phyloP scores from a whole-genome alignment of 2,329 filamentous ascomycete species.

The Magnaporthiopsis incrustans region DNA sequence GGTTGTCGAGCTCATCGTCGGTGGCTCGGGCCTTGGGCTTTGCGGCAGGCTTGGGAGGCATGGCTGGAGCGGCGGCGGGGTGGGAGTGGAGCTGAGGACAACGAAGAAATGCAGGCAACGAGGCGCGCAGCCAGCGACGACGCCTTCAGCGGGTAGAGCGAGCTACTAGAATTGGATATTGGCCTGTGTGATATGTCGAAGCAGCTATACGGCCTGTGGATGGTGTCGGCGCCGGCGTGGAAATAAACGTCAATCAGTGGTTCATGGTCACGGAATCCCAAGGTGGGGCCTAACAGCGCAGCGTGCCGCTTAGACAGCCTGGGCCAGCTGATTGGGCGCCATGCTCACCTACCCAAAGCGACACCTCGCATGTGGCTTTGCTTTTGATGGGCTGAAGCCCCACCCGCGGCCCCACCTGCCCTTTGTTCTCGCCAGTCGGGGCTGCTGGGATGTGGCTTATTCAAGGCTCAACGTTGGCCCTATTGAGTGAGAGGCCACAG shows the following conservation, averaged over 20 bases:
- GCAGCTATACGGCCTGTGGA: background rate
- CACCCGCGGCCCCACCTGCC: background rate
- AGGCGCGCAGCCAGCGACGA: background rate
- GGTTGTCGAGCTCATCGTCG: conserved; percentile 57
- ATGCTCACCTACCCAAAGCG: background rate
- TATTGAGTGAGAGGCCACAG: background rate
- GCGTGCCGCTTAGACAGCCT: background rate
- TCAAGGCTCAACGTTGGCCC: background rate
- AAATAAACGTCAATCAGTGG: background rate
- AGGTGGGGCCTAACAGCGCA: background rate
- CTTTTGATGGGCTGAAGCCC: background rate
- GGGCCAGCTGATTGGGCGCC: background rate
- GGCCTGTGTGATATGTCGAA: background rate
- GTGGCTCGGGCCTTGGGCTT: conserved; percentile 44
- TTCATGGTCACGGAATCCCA: background rate
- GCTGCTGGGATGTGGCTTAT: background rate
- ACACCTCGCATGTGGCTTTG: background rate
- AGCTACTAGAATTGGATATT: background rate
- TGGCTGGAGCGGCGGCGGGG: conserved; percentile 23
- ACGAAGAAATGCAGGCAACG: background rate
- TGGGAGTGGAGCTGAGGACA: background rate
- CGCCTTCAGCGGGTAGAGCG: background rate
- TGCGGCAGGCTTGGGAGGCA: conserved; percentile 45
- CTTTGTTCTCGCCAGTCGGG: background rate
- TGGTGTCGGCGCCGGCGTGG: background rate